Base-by-base conservation (phyloP, 2,329 filamentous ascomycete genomes). In the Cytospora chrysosperma region DNA sequence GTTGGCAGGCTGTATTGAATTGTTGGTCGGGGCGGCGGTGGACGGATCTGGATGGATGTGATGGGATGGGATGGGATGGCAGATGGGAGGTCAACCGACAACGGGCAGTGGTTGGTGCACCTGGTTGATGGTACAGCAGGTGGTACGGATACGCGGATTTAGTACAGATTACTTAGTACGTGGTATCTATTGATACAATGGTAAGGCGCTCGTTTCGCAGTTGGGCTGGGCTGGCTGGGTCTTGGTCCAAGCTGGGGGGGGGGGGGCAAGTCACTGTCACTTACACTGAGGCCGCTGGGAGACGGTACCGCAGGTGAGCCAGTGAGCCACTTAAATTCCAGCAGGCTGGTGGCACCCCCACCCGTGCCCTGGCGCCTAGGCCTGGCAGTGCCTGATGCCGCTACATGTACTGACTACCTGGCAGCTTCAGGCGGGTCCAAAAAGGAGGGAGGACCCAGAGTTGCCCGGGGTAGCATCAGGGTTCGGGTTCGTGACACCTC, bases 1-100 rank as follows among this genome's bases (percentile, higher is more conserved):
- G 58, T 60, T 49, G 58, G 58, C 50, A 54, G 58, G 58, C 50
- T 49, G 58, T 50, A 61, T 61, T 43, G 58, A 49, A 32, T 61
- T 55, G 58, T 61, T 61, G 58, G 58, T 49, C 51, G 58, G 32
- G 32, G 32, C 32, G 32, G 21, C n/a, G 43, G 43, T 47, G 43
- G 43, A 47, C 55, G n/a, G 34, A 61, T 43, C 55, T 61, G 50
- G n/a, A 60, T 37, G 32, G 32, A 34, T 34, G 58, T n/a, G n/a
- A n/a, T n/a, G 50, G 47, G 28, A 37, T 37, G 34, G 34, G 34
- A 37, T 37, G 34, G 34, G 34, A 37, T 15, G 17, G 13, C n/a
- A n/a, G 34, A 21, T 21, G 43, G n/a, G 43, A 21, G 21, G 19
- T 47, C 40, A 43, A n/a, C n/a, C 5, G 21, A n/a, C n/a, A n/a